These are phyloP conservation scores for Colletotrichum lindemuthianum DNA, from an alignment of 2,329 filamentous ascomycete genomes.

Conservation along the genomic window DNA sequence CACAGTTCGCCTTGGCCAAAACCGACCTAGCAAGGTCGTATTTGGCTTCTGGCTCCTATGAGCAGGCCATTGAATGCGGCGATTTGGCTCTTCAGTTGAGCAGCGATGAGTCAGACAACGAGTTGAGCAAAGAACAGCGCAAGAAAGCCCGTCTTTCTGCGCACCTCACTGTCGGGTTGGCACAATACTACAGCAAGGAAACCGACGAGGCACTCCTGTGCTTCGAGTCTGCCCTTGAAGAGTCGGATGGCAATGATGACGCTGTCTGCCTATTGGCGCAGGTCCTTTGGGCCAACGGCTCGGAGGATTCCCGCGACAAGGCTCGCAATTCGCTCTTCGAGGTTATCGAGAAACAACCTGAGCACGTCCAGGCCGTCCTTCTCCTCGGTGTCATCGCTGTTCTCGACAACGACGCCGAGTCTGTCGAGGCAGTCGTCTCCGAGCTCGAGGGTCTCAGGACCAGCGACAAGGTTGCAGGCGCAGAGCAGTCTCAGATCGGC, in stretches of 20 bases:
- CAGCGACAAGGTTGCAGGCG: constrained; percentile 68
- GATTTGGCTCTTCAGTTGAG: constrained; percentile 84
- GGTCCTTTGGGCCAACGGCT: constrained; percentile 91
- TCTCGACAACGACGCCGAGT: constrained; percentile 81
- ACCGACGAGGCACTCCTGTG: constrained; percentile 78
- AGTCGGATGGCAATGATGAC: constrained; percentile 81
- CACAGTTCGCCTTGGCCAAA: constrained; percentile 83
- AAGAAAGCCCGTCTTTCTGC: constrained; percentile 81
- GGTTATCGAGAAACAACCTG: constrained; percentile 77
- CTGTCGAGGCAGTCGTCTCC: constrained; percentile 80
- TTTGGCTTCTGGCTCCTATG: constrained; percentile 73
- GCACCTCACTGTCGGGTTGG: constrained; percentile 85
- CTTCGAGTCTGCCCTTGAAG: constrained; percentile 82
- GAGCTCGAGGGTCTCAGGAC: constrained; percentile 80
- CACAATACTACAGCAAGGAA: constrained; percentile 76
- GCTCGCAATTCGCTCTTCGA: constrained; percentile 84
- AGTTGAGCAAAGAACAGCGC: constrained; percentile 72
- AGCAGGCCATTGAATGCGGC: constrained; percentile 79
- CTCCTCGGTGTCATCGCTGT: constrained; percentile 87
- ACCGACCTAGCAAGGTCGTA: constrained; percentile 87
- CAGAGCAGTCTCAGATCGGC: constrained; percentile 76
- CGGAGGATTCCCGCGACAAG: constrained; percentile 76
- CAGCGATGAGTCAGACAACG: constrained; percentile 74
- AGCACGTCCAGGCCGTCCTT: constrained; percentile 82
- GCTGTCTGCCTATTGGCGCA: constrained; percentile 89